Conservation (phyloP, 2,329 filamentous ascomycete species). For the Pseudogymnoascus sp. region DNA sequence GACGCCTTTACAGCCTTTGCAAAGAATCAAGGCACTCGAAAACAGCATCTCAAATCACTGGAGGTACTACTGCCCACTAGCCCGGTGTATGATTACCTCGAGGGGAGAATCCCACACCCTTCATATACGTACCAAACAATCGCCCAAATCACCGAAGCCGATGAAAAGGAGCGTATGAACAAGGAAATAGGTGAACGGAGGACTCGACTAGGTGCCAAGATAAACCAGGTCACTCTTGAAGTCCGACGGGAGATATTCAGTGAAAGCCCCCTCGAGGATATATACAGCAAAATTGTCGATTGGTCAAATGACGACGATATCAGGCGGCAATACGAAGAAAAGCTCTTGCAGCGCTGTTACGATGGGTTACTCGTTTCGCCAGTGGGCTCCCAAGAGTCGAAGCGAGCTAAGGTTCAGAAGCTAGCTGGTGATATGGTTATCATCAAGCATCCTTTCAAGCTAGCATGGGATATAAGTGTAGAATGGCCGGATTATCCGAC, state of each 20-base stretch:
- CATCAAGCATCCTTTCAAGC: conserved; percentile 79
- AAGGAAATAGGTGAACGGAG: conserved; percentile 80
- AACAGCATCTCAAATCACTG: conserved; percentile 69
- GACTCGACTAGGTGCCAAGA: conserved; percentile 74
- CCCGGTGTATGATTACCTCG: conserved; percentile 70
- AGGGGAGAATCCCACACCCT: conserved; percentile 75
- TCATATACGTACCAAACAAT: conserved; percentile 73
- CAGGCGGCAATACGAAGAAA: conserved; percentile 81
- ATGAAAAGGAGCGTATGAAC: conserved; percentile 85
- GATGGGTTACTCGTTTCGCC: conserved; percentile 66
- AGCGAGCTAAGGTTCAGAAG: conserved; percentile 64
- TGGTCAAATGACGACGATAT: conserved; percentile 84
- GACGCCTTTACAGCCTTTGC: conserved; percentile 73
- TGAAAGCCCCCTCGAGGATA: conserved; percentile 65
- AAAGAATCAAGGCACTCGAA: conserved; percentile 59
- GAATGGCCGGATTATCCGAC: conserved; percentile 79
- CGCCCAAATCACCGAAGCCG: conserved; percentile 71
- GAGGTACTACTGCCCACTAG: conserved; percentile 70
- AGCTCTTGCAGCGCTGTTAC: conserved; percentile 70
- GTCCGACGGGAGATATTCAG: conserved; percentile 78
- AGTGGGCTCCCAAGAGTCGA: conserved; percentile 43
- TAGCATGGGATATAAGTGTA: conserved; percentile 85
- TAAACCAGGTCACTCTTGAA: conserved; percentile 74
- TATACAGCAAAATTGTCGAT: conserved; percentile 78
- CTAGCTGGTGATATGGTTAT: conserved; percentile 90